Evolutionary conservation across 2,329 filamentous ascomycete genomes (phyloP).

Genomic region (Botrytis squamosa): DNA sequence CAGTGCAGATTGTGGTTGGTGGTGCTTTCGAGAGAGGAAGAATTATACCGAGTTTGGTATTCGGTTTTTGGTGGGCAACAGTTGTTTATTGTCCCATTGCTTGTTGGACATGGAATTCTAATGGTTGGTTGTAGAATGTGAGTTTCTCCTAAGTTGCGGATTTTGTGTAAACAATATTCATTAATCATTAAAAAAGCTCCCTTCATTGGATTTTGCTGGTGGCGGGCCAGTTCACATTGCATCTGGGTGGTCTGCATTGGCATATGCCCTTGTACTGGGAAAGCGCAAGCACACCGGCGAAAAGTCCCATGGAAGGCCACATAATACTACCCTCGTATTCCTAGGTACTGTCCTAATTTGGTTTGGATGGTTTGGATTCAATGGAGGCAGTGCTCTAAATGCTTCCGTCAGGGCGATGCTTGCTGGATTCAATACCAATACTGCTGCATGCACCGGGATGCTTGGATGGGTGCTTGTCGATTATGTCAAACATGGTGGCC

Average conservation of each 20-base stretch:
- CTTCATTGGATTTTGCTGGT: conserved; percentile 41
- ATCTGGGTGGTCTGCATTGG: conserved; percentile 60
- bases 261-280: conserved; percentile 62
- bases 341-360: conserved; percentile 64
- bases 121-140: conserved; percentile 60
- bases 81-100: conserved; percentile 64
- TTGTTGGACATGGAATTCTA: conserved; percentile 67
- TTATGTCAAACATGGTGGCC: conserved; percentile 47
- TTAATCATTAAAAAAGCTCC: conserved; percentile 38
- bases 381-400: conserved; percentile 52
- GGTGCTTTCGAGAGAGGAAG: conserved; percentile 59
- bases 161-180: neutral
- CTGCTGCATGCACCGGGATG: conserved; percentile 54
- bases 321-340: conserved; percentile 63
- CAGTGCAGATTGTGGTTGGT: conserved; percentile 64
- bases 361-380: conserved; percentile 60
- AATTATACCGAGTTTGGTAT: conserved; percentile 63
- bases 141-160: neutral
- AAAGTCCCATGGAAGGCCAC: conserved; percentile 53
- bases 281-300: conserved; percentile 52
- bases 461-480: conserved; percentile 55
- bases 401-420: conserved; percentile 53
- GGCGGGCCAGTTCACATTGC: conserved; percentile 63
- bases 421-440: conserved; percentile 58
- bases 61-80: conserved; percentile 62